phyloP scores from a whole-genome alignment of 2,329 filamentous ascomycete species.

The Pseudocercospora vitis region DNA sequence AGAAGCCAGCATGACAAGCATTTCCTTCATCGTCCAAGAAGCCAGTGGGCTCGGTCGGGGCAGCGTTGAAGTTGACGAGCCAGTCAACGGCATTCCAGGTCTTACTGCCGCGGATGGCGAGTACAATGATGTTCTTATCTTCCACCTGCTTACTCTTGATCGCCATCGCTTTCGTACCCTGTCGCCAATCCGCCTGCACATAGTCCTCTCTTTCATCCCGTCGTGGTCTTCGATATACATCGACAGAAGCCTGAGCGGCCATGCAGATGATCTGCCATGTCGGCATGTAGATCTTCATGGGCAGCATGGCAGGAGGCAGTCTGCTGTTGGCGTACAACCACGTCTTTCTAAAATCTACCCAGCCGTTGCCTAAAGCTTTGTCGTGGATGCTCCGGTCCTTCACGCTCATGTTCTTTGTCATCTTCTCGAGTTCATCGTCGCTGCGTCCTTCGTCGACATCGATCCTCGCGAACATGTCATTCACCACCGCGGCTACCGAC shows the following conservation, averaged over 20 bases:
- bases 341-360: constrained; percentile 58
- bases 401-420: constrained; percentile 9
- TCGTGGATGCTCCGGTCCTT: background rate
- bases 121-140: constrained; percentile 74
- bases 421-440: constrained; percentile 55
- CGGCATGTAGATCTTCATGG: constrained; percentile 68
- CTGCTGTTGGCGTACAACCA: constrained; percentile 76
- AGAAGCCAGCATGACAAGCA: constrained; percentile 76
- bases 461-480: constrained; percentile 69
- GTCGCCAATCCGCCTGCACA: constrained; percentile 68
- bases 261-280: constrained; percentile 77
- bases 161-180: constrained; percentile 81
- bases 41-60: constrained; percentile 62
- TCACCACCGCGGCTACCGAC: constrained; percentile 61
- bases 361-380: background rate
- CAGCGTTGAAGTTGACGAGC: constrained; percentile 75
- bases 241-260: constrained; percentile 74
- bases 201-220: constrained; percentile 66
- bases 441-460: constrained; percentile 58
- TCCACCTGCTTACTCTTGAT: constrained; percentile 80
- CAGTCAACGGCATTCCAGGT: constrained; percentile 71
- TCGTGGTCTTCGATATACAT: constrained; percentile 67
- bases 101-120: constrained; percentile 78
- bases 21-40: constrained; percentile 80
- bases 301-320: constrained; percentile 65